Evolutionary conservation across 2,329 filamentous ascomycete species (phyloP), one percentile per base, ranked within the genome.

Genomic region (Fusarium concolor): DNA sequence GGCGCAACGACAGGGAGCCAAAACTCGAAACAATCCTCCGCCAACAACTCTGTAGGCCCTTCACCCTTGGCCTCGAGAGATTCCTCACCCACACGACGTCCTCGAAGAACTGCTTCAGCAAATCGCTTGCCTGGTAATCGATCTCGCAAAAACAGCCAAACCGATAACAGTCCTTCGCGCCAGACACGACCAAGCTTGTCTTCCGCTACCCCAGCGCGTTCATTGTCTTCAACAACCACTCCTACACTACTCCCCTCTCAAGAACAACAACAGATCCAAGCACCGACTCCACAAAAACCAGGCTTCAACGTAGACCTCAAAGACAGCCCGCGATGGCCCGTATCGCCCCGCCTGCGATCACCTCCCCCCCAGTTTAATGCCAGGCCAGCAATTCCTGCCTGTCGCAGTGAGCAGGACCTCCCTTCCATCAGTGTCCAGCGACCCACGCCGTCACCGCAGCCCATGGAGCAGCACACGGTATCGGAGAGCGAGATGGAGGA

Each of bases 301-400:
- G 77, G 82, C 24, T 75, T 82, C 65, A 75, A 78, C 49, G 76
- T 82, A 51, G 85, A 90, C 52, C 74, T 84, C 39, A 85, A 77
- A 74, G 86, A 89, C 58, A 85, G 85, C 53, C 88, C 88, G 65
- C 87, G 90, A 79, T 95, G 92, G 92, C 91, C 92, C 26, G 81
- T 91, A 64, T 94, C 92, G 45, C 92, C 92, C 44, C 87, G 92
- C 65, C 78, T 96, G 67, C 91, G 90, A 76, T 94, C 92, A 10
- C 92, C 92, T 55, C 91, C 92, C 20, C 91, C 92, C 53, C 75
- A 73, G 45, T 57, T 82, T 56, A 83, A 80, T 42, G 29, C 28
- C 74, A 84, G 81, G 62, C 81, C 80, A 68, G 83, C 80, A 50
- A 79, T 78, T 69, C 81, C 77, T 54, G 79, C 78, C 39, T 82